Conservation (phyloP, 2,329 filamentous ascomycete genomes). For the Camillea tinctor region DNA sequence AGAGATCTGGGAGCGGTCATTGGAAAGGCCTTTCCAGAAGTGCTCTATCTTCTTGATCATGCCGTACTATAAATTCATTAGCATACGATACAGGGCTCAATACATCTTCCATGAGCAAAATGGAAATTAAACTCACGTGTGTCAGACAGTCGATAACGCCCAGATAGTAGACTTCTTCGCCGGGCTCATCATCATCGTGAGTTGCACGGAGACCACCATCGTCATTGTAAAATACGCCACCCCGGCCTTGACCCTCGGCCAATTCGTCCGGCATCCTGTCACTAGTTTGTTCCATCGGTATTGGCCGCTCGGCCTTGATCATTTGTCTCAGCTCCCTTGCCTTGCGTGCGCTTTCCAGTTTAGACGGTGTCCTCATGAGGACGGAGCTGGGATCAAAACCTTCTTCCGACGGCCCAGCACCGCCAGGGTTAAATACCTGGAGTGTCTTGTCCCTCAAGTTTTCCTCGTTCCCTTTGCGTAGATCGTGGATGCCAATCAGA, state of each 20-base stretch:
- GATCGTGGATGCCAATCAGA: conserved; percentile 89
- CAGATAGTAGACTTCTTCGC: conserved; percentile 94
- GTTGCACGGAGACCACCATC: conserved; percentile 93
- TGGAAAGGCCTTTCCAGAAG: conserved; percentile 91
- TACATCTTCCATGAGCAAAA: neutral
- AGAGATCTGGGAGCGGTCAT: conserved; percentile 84
- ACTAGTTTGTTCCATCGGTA: conserved; percentile 82
- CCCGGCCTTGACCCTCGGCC: conserved; percentile 68
- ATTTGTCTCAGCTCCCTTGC: conserved; percentile 87
- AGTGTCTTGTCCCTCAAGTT: conserved; percentile 87
- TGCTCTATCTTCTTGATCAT: conserved; percentile 93
- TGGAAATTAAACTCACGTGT: conserved; percentile 64
- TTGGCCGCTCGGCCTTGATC: conserved; percentile 86
- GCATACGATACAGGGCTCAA: conserved; percentile 13
- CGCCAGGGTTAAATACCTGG: conserved; percentile 89
- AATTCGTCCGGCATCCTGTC: conserved; percentile 90
- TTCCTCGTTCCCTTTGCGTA: conserved; percentile 89
- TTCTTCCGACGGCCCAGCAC: conserved; percentile 56
- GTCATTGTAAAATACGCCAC: conserved; percentile 84
- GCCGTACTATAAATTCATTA: conserved; percentile 65
- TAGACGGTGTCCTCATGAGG: conserved; percentile 87
- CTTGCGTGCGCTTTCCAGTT: conserved; percentile 87
- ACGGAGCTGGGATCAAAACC: conserved; percentile 60
- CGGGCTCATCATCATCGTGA: conserved; percentile 80
- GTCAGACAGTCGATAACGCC: conserved; percentile 98